These are phyloP conservation scores for Cordyceps cateniannulata DNA, from an alignment of 2,329 filamentous ascomycete genomes.

Conservation along the genomic window DNA sequence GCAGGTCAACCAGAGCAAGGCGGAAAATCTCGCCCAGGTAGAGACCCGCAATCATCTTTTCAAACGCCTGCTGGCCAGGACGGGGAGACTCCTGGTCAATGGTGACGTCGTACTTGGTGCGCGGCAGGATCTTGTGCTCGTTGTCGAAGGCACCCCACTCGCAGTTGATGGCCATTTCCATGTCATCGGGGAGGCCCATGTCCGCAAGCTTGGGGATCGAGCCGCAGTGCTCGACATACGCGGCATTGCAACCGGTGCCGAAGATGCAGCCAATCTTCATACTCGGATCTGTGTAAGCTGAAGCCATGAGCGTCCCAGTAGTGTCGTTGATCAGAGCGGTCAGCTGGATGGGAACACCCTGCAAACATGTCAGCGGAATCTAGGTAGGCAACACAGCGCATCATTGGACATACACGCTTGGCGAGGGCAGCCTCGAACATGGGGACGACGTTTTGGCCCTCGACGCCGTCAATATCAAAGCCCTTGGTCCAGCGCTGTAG, in stretches of 20 bases:
- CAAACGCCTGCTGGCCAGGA: slow-evolving; percentile 89
- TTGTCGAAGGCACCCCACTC: slow-evolving; percentile 98
- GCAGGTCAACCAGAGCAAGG: slow-evolving; percentile 74
- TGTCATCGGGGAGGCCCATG: slow-evolving; percentile 77
- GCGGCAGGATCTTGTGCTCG: slow-evolving; percentile 79
- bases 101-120: slow-evolving; percentile 76
- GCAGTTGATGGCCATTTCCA: slow-evolving; percentile 93
- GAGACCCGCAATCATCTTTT: slow-evolving; percentile 95
- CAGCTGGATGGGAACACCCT: slow-evolving; percentile 87
- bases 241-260: slow-evolving; percentile 94
- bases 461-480: slow-evolving; percentile 87
- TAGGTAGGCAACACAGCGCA: neutral
- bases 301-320: slow-evolving; percentile 92
- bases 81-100: slow-evolving; percentile 90
- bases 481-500: slow-evolving; percentile 97
- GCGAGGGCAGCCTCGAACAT: slow-evolving; percentile 75
- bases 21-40: slow-evolving; percentile 95
- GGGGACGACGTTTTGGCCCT: slow-evolving; percentile 83
- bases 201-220: slow-evolving; percentile 90
- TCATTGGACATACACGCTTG: slow-evolving; percentile 36
- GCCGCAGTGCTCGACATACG: slow-evolving; percentile 92
- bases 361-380: slow-evolving; percentile 1
- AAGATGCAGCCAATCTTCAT: slow-evolving; percentile 98
- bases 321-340: slow-evolving; percentile 96
- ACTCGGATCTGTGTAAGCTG: slow-evolving; percentile 86